Base-by-base conservation (phyloP, 208 protist genomes). In the Leishmania tropica region DNA sequence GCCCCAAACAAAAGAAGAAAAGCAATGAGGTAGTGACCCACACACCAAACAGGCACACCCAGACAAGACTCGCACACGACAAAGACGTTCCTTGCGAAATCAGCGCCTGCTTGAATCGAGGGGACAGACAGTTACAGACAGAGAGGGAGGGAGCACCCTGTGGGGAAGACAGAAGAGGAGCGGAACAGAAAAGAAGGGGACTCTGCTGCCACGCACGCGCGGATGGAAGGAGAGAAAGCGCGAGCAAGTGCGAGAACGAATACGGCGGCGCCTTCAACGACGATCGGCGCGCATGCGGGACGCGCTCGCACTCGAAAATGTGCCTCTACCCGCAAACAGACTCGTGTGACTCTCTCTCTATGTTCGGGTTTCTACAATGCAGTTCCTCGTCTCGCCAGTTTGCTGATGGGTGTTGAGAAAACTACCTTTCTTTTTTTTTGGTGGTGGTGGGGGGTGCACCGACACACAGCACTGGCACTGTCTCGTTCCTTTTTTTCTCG, bases 221-320 rank as follows among this genome's bases (percentile, higher is more conserved):
- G 51, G 51, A 21, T 54, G 24, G 72, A 78, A 19, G 79, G 31
- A 80, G 7, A 72, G 24, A 24, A 5, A 54, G 54, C n/a, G 78
- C 74, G 37, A 62, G 1, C 7, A 58, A 56, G 45, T 37, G 24
- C 64, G 17, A 81, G 24, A 37, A 8, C 31, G 53, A 74, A 79
- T 42, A 74, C 21, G 0, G 21, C 28, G 45, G 13, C 7, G 2
- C 10, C 62, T 68, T 40, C 31, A 37, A 68, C 31, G 13, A 31
- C 21, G 31, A 68, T 68, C 31, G 62, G 3, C 28, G 31, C 31
- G 62, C 5, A 31, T 68, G 31, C 4, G 31, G 5, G 17, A 54
- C 11, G 62, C 10, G 62, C 11, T 64, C 8, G 15, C 3, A 4
- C 15, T 40, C 31, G 62, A 68, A 68, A 2, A 40, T 40, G 3